Evolutionary conservation across 1,284 basidiomycete species (phyloP), one percentile per base, ranked within the genome.

Genomic region (Apiotrichum mycotoxinovorans): DNA sequence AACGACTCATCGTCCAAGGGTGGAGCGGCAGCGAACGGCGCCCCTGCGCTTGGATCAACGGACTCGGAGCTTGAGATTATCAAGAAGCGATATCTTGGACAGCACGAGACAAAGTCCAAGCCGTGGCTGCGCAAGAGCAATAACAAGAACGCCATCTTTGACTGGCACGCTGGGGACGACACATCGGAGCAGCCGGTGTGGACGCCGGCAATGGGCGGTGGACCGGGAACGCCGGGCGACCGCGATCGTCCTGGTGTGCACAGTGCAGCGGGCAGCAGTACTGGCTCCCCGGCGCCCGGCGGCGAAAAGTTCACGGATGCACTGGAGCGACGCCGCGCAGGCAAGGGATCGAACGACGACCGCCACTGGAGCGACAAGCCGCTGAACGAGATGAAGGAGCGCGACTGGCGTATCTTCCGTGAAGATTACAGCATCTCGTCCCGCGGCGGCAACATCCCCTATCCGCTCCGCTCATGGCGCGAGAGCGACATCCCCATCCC

Each of bases 391-490:
- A 98, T 99, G 96, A 89, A 88, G 71, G 96, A 98, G 68, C 83
- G 95, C 56, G 95, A 99, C 74, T 99, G 95, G 95, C 85, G 95
- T 68, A 98, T 99, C 74, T 98, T 99, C 80, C 82, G 94, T 62
- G 95, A 98, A 76, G 95, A 99, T 77, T 99, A 96, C 79, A 93
- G 87, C 68, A 99, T 99, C 62, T 86, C 91, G 52, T 87, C 92
- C 4, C 80, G 93, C 48, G 91, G 91, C 72, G 95, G 95, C 35
- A 83, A 86, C 62, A 97, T 98, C 57, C 95, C 95, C 7, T 85
- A 89, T 62, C 95, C 95, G 2, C 74, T 99, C 52, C 87, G 95
- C 35, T 88, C 86, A 18, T 99, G 96, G 96, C 74, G 80, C 42
- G 95, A 99, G 72, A 93, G 90, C 4, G 77, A 72, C 7, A 97